These are phyloP conservation scores for Verticillium alfalfae DNA, from an alignment of 2,329 filamentous ascomycete species.

Conservation along the genomic window DNA sequence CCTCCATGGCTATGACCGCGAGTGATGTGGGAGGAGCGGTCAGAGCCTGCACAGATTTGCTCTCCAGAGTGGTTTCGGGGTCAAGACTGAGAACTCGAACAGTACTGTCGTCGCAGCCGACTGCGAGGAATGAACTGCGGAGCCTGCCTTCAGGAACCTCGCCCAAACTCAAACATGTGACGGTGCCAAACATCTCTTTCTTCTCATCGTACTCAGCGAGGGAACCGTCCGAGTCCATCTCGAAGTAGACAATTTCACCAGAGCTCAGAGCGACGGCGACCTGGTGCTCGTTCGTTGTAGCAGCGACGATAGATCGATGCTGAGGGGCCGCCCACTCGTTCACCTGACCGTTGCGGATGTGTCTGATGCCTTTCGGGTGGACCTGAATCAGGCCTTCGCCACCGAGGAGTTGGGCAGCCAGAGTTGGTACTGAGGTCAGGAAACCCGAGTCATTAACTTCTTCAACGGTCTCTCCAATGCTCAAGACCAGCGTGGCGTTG, in stretches of 20 bases:
- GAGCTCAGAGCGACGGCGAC: slow-evolving; percentile 92
- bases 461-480: slow-evolving; percentile 94
- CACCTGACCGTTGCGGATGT: slow-evolving; percentile 72
- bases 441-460: slow-evolving; percentile 94
- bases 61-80: slow-evolving; percentile 84
- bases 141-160: slow-evolving; percentile 86
- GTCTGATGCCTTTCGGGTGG: slow-evolving; percentile 91
- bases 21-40: slow-evolving; percentile 85
- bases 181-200: slow-evolving; percentile 90
- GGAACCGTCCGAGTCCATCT: slow-evolving; percentile 88
- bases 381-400: slow-evolving; percentile 91
- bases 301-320: slow-evolving; percentile 91
- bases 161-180: slow-evolving; percentile 90
- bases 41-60: slow-evolving; percentile 88
- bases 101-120: slow-evolving; percentile 94
- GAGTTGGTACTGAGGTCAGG: slow-evolving; percentile 77
- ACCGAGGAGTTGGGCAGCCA: slow-evolving; percentile 90
- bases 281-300: slow-evolving; percentile 87
- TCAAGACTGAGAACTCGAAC: slow-evolving; percentile 89
- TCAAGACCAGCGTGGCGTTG: slow-evolving; percentile 84
- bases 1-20: slow-evolving; percentile 91
- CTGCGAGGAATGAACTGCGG: slow-evolving; percentile 87
- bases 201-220: slow-evolving; percentile 93
- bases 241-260: slow-evolving; percentile 96
- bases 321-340: slow-evolving; percentile 94